Conservation (phyloP, 768 basidiomycete genomes). For the Calocera cornea region DNA sequence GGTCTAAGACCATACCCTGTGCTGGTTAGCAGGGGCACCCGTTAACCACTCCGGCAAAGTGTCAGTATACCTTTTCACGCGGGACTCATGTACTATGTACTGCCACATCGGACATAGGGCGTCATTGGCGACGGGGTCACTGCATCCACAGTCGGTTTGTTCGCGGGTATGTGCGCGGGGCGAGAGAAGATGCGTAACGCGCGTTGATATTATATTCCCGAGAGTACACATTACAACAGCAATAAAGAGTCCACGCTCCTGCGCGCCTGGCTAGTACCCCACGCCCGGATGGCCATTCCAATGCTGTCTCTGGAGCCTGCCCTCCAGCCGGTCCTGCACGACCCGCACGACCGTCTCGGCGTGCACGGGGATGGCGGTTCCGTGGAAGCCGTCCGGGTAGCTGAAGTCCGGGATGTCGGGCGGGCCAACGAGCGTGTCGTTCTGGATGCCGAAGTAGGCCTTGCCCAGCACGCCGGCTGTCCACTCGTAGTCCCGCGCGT, state of each 20-base stretch:
- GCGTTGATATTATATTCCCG: no score
- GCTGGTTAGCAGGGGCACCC: conserved; percentile 15
- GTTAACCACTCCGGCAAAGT: conserved; percentile 16
- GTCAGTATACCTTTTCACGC: no score
- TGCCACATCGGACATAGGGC: no score
- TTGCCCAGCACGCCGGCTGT: conserved; percentile 60
- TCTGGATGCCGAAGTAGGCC: conserved; percentile 66
- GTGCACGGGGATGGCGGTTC: conserved; percentile 57
- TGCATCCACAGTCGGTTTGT: no score
- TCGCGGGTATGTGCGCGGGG: no score
- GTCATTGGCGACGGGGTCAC: no score
- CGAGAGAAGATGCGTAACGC: no score
- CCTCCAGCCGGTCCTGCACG: conserved; percentile 54
- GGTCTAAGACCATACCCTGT: conserved; percentile 14
- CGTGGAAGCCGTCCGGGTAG: conserved; percentile 79
- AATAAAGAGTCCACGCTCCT: no score
- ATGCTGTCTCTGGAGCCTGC: conserved; percentile 5
- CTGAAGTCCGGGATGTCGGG: neutral
- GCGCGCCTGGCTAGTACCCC: neutral
- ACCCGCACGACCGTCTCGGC: conserved; percentile 51
- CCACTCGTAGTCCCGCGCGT: conserved; percentile 81
- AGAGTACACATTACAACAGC: no score
- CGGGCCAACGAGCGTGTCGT: conserved; percentile 44
- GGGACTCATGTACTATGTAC: no score
- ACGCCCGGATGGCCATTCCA: neutral